Percentiles rank a stretch among this genome's conserved stretches.
phyloP scores from a whole-genome alignment of 192 early-diverging fungal genomes.

The Entophlyctis helioformis region DNA sequence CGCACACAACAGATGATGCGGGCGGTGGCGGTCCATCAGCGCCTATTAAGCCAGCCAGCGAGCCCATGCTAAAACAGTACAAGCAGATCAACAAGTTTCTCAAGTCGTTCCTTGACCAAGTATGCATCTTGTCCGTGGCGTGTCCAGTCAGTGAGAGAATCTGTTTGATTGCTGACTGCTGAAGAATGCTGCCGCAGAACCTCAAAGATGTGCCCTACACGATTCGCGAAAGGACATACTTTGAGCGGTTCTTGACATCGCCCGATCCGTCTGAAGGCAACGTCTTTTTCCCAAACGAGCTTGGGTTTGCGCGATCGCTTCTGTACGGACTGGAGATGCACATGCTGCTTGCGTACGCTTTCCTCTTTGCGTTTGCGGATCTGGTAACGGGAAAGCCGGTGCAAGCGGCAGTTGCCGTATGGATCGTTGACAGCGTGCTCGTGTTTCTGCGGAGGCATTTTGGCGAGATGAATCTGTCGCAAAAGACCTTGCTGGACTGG shows the following conservation, averaged over 20 bases:
- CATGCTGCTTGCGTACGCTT: constrained; percentile 26
- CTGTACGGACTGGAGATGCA: constrained; percentile 28
- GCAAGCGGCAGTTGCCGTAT: constrained; percentile 17
- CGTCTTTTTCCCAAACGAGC: constrained; percentile 26
- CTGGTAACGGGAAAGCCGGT: constrained; percentile 6
- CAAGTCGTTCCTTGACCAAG: constrained; percentile 35
- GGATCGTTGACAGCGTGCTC: constrained; percentile 19
- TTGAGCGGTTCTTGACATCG: constrained; percentile 25
- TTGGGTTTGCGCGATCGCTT: constrained; percentile 7
- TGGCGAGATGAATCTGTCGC: constrained; percentile 30
- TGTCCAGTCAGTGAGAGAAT: not conserved
- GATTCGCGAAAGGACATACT: constrained; percentile 20
- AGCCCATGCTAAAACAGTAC: constrained; percentile 17
- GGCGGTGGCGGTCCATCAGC: constrained; percentile 2
- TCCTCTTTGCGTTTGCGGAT: constrained; percentile 19
- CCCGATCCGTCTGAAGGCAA: constrained; percentile 20
- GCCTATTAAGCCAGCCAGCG: constrained; percentile 11
- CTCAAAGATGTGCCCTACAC: constrained; percentile 36
- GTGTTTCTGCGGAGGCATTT: constrained; percentile 19
- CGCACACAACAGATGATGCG: constrained; percentile 6
- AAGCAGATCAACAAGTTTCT: constrained; percentile 36
- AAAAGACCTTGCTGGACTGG: constrained; percentile 30
- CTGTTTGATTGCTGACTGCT: not conserved
- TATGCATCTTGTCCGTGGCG: constrained; percentile 7
- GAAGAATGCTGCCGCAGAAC: constrained; percentile 20